Evolutionary conservation across 352 stramenopile genomes (phyloP).

Genomic region (Globisporangium nunn): DNA sequence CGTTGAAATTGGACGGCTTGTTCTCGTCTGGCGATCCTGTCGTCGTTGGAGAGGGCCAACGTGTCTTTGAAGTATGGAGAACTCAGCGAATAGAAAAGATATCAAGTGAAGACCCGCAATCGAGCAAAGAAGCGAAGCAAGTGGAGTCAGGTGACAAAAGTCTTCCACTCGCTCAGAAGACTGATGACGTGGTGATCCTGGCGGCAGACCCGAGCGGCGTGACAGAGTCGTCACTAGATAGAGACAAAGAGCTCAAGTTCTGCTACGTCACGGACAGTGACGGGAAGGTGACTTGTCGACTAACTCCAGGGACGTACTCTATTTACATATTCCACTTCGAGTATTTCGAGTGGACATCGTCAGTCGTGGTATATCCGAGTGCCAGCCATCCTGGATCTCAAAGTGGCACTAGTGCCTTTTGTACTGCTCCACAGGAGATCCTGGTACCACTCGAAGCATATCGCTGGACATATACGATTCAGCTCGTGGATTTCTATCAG

Average conservation of each 20-base stretch:
- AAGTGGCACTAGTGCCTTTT: slow-evolving; percentile 18
- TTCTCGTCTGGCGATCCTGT: neutral
- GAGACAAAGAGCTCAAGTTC: slow-evolving; percentile 7
- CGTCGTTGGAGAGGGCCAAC: neutral
- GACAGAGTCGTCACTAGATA: slow-evolving; percentile 5
- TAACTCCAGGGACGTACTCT: slow-evolving; percentile 55
- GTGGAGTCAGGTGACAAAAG: neutral
- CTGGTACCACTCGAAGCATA: slow-evolving; percentile 49
- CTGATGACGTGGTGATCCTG: neutral
- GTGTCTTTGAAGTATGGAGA: slow-evolving; percentile 19
- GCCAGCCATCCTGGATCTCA: slow-evolving; percentile 34
- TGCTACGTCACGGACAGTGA: slow-evolving; percentile 33
- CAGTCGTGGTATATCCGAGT: slow-evolving; percentile 45
- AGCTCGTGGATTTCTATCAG: slow-evolving; percentile 67
- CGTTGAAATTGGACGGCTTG: slow-evolving; percentile 14
- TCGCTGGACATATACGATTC: slow-evolving; percentile 52
- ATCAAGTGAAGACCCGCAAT: neutral
- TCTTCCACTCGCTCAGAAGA: neutral
- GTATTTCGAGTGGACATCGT: slow-evolving; percentile 67
- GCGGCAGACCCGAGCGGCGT: slow-evolving; percentile 1
- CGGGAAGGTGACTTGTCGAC: slow-evolving; percentile 26
- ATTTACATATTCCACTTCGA: slow-evolving; percentile 67
- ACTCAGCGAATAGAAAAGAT: neutral
- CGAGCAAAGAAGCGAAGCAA: neutral
- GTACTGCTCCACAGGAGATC: slow-evolving; percentile 35